Evolutionary conservation across 129 eudicot species (phyloP).

Genomic region (Helichrysum umbraculigerum): DNA sequence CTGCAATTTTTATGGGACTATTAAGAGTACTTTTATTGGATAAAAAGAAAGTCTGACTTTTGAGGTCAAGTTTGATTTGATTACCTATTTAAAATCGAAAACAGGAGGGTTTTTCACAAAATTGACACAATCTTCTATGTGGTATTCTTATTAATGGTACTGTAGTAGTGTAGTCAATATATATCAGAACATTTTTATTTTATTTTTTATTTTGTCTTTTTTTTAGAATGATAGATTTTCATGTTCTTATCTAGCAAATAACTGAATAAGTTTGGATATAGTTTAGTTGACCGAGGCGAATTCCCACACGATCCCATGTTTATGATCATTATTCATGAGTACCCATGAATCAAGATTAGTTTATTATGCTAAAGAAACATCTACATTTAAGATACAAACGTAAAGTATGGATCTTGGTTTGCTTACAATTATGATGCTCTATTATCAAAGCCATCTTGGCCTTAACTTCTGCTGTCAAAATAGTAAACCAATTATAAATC

Average conservation of each 20-base stretch:
- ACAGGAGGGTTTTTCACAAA: constrained; percentile 8
- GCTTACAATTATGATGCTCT: constrained; percentile 25
- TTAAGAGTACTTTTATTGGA: neutral
- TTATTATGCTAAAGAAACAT: constrained; percentile 26
- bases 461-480: constrained; percentile 10
- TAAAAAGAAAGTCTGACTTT: neutral
- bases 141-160: neutral
- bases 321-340: constrained; percentile 33
- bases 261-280: constrained; percentile 13
- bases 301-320: constrained; percentile 43
- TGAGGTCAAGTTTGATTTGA: neutral
- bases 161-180: constrained; percentile 13
- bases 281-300: constrained; percentile 33
- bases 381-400: constrained; percentile 26
- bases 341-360: constrained; percentile 32
- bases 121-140: neutral
- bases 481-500: neutral
- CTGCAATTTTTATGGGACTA: neutral
- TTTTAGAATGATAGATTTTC: constrained; percentile 11
- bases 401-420: constrained; percentile 37
- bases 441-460: constrained; percentile 23
- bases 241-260: constrained; percentile 25
- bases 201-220: neutral
- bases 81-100: constrained; percentile 6
- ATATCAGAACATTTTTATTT: neutral